Conservation (phyloP, 2,329 filamentous ascomycete genomes). For the Tolypocladium ovalisporum region DNA sequence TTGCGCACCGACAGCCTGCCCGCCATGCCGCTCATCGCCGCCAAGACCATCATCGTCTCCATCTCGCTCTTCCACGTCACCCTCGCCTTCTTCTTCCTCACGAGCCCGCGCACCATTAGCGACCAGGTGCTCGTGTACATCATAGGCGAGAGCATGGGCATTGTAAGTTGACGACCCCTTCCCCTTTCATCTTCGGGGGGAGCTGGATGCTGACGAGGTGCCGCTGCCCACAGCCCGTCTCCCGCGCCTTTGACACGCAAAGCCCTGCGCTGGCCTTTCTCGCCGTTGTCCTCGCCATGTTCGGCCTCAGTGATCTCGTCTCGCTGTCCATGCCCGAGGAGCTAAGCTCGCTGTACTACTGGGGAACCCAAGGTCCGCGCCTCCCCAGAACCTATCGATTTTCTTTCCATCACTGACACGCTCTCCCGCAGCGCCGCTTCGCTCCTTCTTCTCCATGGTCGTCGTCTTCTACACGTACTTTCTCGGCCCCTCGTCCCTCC, state of each 20-base stretch:
- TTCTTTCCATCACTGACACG: constrained; percentile 4
- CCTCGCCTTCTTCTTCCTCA: constrained; percentile 74
- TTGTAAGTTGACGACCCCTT: constrained; percentile 40
- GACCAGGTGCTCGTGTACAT: constrained; percentile 74
- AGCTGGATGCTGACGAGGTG: not conserved
- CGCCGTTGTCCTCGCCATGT: constrained; percentile 51
- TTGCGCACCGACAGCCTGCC: not conserved
- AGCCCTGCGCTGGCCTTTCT: constrained; percentile 66
- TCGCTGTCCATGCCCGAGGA: constrained; percentile 60
- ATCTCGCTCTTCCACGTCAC: constrained; percentile 78
- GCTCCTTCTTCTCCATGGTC: constrained; percentile 50
- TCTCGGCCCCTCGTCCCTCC: constrained; percentile 40
- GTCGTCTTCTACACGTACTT: constrained; percentile 55
- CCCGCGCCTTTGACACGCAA: constrained; percentile 55
- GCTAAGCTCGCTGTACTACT: constrained; percentile 50
- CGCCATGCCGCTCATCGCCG: constrained; percentile 71
- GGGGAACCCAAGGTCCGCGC: constrained; percentile 55
- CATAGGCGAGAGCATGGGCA: constrained; percentile 71
- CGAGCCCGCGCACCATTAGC: constrained; percentile 58
- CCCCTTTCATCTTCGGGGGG: not conserved
- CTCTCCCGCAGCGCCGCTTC: constrained; percentile 43
- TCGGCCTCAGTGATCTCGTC: constrained; percentile 53
- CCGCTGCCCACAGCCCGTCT: constrained; percentile 40
- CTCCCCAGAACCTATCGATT: too few species aligned
- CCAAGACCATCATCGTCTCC: constrained; percentile 68